Conservation (phyloP, 2,329 filamentous ascomycete species). For the Talaromyces islandicus region DNA sequence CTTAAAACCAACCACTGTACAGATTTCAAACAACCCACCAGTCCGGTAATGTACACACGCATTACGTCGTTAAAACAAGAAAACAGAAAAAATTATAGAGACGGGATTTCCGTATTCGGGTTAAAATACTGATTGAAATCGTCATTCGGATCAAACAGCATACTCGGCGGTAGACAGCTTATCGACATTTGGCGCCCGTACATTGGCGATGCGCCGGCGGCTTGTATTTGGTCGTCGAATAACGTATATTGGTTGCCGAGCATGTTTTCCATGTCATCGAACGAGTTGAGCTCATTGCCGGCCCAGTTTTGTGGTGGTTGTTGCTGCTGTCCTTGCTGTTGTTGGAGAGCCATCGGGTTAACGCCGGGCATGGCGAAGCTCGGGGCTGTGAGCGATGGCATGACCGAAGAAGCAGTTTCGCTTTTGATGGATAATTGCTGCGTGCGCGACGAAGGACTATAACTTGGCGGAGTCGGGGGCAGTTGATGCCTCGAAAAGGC, state of each 20-base stretch:
- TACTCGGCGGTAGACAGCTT: constrained; percentile 25
- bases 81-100: constrained; percentile 20
- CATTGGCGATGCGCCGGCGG: constrained; percentile 17
- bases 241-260: constrained; percentile 6
- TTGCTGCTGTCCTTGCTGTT: constrained; percentile 16
- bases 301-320: constrained; percentile 15
- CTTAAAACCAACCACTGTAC: constrained; percentile 7
- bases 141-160: constrained; percentile 27
- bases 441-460: constrained; percentile 28
- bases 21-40: constrained; percentile 11
- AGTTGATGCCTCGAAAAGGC: constrained; percentile 19
- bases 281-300: background rate
- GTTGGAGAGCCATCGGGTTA: constrained; percentile 31
- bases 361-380: constrained; percentile 27
- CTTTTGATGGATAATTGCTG: constrained; percentile 22
- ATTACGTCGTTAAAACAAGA: background rate
- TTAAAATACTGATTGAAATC: constrained; percentile 37
- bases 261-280: constrained; percentile 8
- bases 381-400: background rate
- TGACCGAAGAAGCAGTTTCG: constrained; percentile 6
- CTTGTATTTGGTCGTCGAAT: constrained; percentile 25
- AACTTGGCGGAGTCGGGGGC: constrained; percentile 36
- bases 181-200: constrained; percentile 30
- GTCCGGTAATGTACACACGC: background rate
- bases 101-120: constrained; percentile 33